Evolutionary conservation across 495 filamentous ascomycete species (phyloP), one percentile per base, ranked within the genome.

Genomic region (Chaetomium fimeti): DNA sequence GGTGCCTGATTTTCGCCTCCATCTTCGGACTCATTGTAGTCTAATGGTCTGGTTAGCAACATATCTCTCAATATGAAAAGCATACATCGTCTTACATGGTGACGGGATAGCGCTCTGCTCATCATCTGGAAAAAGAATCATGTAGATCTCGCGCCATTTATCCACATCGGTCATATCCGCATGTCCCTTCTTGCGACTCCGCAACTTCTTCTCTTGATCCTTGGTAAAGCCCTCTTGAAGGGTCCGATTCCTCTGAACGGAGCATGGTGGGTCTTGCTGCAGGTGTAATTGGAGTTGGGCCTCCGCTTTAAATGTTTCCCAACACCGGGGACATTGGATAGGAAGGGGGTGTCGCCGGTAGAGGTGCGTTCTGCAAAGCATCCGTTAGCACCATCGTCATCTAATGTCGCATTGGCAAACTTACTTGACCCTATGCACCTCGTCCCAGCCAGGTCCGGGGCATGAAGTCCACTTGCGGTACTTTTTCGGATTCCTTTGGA

Each of bases 61-160:
- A 54, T 20, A 18, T 54, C 20, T n/a, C 18, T 29, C 15, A 47
- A 28, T 16, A 2, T 27, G 8, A 45, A 15, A 27, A 22, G 47
- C 22, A 61, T 13, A 36, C 55, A 67, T 36, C 8, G 32, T 36
- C 75, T 65, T 65, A 79, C 77, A 79, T 45, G 78, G 76, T 11
- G 69, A 75, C 12, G 78, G 78, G 32, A 77, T 68, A 0, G 75
- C 69, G 12, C 68, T 68, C 3, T 42, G 58, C 20, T 78, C 76
- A 22, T 75, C 76, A n/a, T 71, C 71, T 0, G 78, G 78, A 57
- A 80, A 80, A 0, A 80, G 60, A 32, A 79, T 75, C 51, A 66
- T 66, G 62, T 80, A 80, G 5, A 79, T 79, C 18, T 80, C 77
- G 28, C 63, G 69, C 78, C 78, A 80, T 52, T 77, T 76, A 57